Conservation (phyloP, 352 stramenopile species). For the Plasmopara halstedii region DNA sequence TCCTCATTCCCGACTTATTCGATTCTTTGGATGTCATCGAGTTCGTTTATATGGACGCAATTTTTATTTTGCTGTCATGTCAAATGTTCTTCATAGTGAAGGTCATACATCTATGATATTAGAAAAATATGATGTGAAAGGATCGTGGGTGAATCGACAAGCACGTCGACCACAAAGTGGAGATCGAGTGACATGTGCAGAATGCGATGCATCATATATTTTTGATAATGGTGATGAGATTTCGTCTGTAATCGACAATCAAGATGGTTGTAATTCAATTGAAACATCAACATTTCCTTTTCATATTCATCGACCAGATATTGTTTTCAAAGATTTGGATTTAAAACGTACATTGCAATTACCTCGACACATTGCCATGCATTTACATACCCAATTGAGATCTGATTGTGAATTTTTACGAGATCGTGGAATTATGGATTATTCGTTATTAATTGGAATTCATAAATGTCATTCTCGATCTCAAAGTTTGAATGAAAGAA, state of each 20-base stretch:
- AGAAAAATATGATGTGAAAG: slow-evolving; percentile 75
- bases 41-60: slow-evolving; percentile 73
- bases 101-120: slow-evolving; percentile 47
- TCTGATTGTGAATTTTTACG: slow-evolving; percentile 60
- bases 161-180: slow-evolving; percentile 38
- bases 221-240: slow-evolving; percentile 27
- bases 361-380: slow-evolving; percentile 17
- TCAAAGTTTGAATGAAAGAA: not conserved
- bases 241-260: no score
- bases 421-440: slow-evolving; percentile 73
- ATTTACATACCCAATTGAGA: slow-evolving; percentile 42
- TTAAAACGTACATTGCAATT: slow-evolving; percentile 39
- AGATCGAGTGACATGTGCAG: slow-evolving; percentile 53
- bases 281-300: slow-evolving; percentile 11
- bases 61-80: slow-evolving; percentile 80
- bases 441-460: slow-evolving; percentile 61
- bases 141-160: slow-evolving; percentile 61
- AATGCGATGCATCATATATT: slow-evolving; percentile 50
- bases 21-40: slow-evolving; percentile 81
- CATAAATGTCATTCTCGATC: slow-evolving; percentile 48
- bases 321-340: slow-evolving; percentile 68
- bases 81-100: slow-evolving; percentile 62
- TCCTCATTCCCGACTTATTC: slow-evolving; percentile 63
- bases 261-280: no score
- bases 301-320: slow-evolving; percentile 57